phyloP scores from a whole-genome alignment of 2,329 filamentous ascomycete genomes.

The Xylaria sp. region DNA sequence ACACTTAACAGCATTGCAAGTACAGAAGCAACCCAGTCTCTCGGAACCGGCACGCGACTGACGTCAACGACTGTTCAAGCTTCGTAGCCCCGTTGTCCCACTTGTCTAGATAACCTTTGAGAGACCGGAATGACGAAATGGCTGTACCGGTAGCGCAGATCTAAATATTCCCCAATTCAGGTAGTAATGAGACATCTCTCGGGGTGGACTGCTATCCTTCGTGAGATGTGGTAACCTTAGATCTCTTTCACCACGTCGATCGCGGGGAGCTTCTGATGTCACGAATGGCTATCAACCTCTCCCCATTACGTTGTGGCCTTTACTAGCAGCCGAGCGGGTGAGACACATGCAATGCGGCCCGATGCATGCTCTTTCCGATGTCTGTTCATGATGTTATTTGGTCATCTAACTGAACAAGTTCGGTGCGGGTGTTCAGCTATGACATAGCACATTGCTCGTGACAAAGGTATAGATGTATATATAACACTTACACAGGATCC shows the following conservation, averaged over 20 bases:
- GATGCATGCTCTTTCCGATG: not conserved
- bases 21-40: not conserved
- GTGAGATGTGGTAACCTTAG: too few relatives aligned
- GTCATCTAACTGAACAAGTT: not conserved
- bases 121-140: constrained; percentile 42
- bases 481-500: not conserved
- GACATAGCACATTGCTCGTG: constrained; percentile 12
- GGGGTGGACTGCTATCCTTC: too few relatives aligned
- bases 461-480: constrained; percentile 10
- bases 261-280: constrained; percentile 40
- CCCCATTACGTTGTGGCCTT: constrained; percentile 13
- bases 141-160: constrained; percentile 29
- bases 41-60: constrained; percentile 12
- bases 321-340: not conserved
- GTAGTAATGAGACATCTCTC: constrained; percentile 36
- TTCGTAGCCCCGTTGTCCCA: not conserved
- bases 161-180: constrained; percentile 35
- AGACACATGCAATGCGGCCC: not conserved
- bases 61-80: constrained; percentile 27
- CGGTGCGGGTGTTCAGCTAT: constrained; percentile 15
- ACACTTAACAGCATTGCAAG: not conserved
- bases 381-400: constrained; percentile 19
- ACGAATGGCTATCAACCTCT: constrained; percentile 26
- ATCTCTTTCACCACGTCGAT: constrained; percentile 37
- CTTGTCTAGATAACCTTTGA: not conserved